Evolutionary conservation across 345 rosid genomes (phyloP).

Genomic region (Eucalyptus tenuipes): DNA sequence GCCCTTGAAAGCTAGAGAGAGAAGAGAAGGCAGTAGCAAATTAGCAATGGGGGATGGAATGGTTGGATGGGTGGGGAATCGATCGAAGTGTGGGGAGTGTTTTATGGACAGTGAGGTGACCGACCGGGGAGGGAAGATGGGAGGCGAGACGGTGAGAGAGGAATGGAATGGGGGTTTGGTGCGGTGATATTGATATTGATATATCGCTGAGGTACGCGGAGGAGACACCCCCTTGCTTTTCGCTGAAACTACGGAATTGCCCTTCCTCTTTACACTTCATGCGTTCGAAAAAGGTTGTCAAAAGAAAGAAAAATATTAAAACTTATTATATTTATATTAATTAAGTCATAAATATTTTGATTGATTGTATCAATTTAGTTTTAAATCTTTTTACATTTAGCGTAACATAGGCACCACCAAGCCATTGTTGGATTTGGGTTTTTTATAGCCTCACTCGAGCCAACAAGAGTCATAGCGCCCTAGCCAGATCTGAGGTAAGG

Average conservation of each 20-base stretch:
- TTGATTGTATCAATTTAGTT: too few relatives aligned
- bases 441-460: too few relatives aligned
- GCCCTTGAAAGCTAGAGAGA: not conserved
- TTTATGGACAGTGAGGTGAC: not conserved
- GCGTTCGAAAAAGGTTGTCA: not conserved
- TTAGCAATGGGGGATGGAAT: not conserved
- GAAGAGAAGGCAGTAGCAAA: not conserved
- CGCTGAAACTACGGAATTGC: not conserved
- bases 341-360: too few relatives aligned
- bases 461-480: fast-evolving
- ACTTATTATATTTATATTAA: too few relatives aligned
- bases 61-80: not conserved
- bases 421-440: fast-evolving
- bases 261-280: not conserved
- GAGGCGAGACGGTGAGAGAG: not conserved
- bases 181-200: not conserved
- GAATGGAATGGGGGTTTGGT: not conserved
- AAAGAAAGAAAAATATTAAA: too few relatives aligned
- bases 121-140: not conserved
- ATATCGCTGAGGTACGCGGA: not conserved
- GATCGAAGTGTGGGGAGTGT: too few relatives aligned
- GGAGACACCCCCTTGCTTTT: not conserved
- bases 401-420: too few relatives aligned
- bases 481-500: fast-evolving
- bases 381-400: too few relatives aligned